Conservation (phyloP, 2,329 filamentous ascomycete genomes). For the Simplicillium sp. region DNA sequence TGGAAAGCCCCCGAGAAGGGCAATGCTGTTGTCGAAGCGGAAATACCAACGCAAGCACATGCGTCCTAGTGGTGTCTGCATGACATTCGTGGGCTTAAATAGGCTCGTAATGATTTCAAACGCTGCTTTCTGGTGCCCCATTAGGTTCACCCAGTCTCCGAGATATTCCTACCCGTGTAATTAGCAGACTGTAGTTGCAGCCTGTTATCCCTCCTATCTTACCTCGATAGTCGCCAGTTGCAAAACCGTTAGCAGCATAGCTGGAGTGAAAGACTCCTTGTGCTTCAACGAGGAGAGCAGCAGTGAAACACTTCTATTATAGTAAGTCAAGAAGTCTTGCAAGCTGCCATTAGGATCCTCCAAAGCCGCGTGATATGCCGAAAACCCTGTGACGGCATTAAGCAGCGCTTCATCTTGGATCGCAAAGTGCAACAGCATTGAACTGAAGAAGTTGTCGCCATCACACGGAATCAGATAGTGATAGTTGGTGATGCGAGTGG, state of each 20-base stretch:
- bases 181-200: constrained; percentile 1
- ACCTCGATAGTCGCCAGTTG: constrained; percentile 93
- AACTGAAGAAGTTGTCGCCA: constrained; percentile 62
- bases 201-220: constrained; percentile 14
- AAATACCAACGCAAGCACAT: constrained; percentile 82
- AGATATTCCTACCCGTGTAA: constrained; percentile 63
- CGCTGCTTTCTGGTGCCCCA: constrained; percentile 87
- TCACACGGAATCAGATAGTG: constrained; percentile 76
- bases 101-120: constrained; percentile 69
- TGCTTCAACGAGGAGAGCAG: constrained; percentile 63
- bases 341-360: constrained; percentile 63
- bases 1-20: constrained; percentile 71
- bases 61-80: constrained; percentile 59
- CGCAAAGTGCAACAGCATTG: constrained; percentile 62
- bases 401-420: constrained; percentile 68
- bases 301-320: constrained; percentile 76
- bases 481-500: constrained; percentile 65
- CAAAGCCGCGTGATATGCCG: constrained; percentile 77
- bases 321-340: constrained; percentile 76
- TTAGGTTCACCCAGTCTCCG: constrained; percentile 89
- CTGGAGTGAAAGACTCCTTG: constrained; percentile 60
- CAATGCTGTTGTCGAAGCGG: constrained; percentile 77
- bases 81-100: constrained; percentile 66
- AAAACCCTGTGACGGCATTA: constrained; percentile 79
- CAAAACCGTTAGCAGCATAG: constrained; percentile 76